phyloP scores from a whole-genome alignment of 176 grass and related monocot species.

The Alopecurus myosuroides region DNA sequence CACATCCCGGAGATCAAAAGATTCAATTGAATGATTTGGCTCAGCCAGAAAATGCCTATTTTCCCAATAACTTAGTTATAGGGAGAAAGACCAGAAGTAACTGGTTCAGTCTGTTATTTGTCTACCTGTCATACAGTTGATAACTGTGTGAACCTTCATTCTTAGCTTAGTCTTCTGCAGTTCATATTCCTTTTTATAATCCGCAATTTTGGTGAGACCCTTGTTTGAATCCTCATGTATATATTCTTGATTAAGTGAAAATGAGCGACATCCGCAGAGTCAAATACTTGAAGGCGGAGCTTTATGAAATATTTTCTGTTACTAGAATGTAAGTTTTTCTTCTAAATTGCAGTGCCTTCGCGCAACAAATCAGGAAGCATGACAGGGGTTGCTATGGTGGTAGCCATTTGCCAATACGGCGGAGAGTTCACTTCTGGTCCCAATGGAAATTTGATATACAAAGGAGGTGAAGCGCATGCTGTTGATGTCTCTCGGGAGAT shows the following conservation, averaged over 20 bases:
- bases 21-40: background rate
- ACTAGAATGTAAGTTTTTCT: background rate
- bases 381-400: slow-evolving; percentile 22
- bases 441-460: slow-evolving; percentile 79
- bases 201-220: background rate
- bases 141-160: background rate
- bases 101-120: background rate
- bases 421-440: slow-evolving; percentile 68
- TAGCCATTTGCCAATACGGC: slow-evolving; percentile 92
- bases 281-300: background rate
- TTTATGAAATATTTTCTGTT: background rate
- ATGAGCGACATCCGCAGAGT: background rate
- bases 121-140: background rate
- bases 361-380: slow-evolving; percentile 20
- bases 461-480: slow-evolving; percentile 90
- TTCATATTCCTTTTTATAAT: background rate
- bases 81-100: background rate
- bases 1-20: background rate
- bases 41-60: background rate
- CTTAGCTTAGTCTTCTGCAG: background rate
- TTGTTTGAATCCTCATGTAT: background rate
- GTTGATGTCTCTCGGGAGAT: slow-evolving; percentile 66
- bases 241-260: background rate
- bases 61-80: background rate
- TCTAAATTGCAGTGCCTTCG: background rate